phyloP scores from a whole-genome alignment of 2,329 filamentous ascomycete species.

The Exophiala dermatitidis region DNA sequence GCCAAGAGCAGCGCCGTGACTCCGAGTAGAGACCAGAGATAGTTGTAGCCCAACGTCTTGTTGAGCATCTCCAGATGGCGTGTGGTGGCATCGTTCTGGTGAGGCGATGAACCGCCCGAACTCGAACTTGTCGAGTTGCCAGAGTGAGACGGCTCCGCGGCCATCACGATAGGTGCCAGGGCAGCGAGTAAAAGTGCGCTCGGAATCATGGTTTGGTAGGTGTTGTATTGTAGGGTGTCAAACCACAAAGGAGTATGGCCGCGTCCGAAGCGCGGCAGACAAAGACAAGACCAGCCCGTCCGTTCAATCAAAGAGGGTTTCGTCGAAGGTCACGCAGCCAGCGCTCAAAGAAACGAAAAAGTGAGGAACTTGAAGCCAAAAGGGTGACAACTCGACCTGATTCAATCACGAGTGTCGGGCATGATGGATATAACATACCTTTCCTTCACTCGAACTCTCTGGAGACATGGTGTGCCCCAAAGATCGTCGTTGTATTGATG shows the following conservation, averaged over 20 bases:
- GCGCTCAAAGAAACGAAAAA: not conserved
- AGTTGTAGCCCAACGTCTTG: conserved; percentile 52
- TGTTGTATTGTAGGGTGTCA: not conserved
- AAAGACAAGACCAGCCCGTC: conserved; percentile 11
- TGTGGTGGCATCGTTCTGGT: conserved; percentile 25
- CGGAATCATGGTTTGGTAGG: not conserved
- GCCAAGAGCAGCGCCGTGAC: conserved; percentile 57
- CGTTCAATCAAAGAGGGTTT: not conserved
- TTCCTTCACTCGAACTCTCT: not conserved
- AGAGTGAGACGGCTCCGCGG: not conserved
- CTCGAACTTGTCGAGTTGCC: conserved; percentile 7
- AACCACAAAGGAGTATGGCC: not conserved
- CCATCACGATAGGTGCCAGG: conserved; percentile 1
- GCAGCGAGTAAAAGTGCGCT: not conserved
- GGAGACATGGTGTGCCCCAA: not conserved
- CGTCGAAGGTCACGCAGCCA: not conserved
- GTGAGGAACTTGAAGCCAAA: not conserved
- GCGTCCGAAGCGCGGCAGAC: not conserved
- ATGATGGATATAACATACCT: not conserved
- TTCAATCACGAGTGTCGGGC: not conserved
- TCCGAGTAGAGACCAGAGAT: conserved; percentile 57
- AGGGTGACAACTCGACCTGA: not conserved
- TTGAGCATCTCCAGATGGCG: conserved; percentile 37
- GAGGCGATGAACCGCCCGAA: not conserved
- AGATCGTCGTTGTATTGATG: no score